These are phyloP conservation scores for Chloris gayana DNA, from an alignment of 176 grass and related monocot species.

Conservation along the genomic window DNA sequence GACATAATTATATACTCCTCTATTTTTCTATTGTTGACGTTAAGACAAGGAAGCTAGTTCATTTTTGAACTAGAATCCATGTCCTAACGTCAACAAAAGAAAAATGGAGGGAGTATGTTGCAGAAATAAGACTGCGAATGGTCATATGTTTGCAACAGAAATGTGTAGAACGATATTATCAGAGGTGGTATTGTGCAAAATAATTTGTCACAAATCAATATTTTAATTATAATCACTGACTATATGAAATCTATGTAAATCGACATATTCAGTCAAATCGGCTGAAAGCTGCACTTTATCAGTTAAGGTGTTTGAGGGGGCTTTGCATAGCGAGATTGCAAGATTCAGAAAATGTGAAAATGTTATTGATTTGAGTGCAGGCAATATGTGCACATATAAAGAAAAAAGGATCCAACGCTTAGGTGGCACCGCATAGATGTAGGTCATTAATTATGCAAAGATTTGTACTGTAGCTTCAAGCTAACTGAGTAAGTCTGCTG, in stretches of 20 bases:
- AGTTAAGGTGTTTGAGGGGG: background rate
- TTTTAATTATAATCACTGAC: background rate
- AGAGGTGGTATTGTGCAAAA: background rate
- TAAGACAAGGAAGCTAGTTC: too few species aligned
- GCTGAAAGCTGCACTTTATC: background rate
- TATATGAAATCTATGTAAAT: constrained; percentile 1
- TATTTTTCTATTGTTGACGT: too few species aligned
- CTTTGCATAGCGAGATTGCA: background rate
- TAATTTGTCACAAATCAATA: background rate
- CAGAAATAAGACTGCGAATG: constrained; percentile 6
- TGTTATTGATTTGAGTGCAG: background rate
- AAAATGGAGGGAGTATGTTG: too few species aligned
- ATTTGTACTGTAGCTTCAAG: background rate
- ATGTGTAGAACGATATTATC: background rate
- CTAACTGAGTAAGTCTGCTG: constrained; percentile 11
- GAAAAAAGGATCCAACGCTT: background rate
- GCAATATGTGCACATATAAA: background rate
- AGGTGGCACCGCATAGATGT: background rate
- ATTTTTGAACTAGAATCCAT: too few species aligned
- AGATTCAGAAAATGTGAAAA: constrained; percentile 17
- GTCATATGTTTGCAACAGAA: constrained; percentile 17
- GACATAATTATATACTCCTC: background rate
- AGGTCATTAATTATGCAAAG: constrained; percentile 31
- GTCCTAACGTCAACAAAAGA: too few species aligned
- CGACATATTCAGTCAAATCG: background rate